These are phyloP conservation scores for Kluyveromyces wickerhamii DNA, from an alignment of 805 yeast genomes.

Conservation along the genomic window DNA sequence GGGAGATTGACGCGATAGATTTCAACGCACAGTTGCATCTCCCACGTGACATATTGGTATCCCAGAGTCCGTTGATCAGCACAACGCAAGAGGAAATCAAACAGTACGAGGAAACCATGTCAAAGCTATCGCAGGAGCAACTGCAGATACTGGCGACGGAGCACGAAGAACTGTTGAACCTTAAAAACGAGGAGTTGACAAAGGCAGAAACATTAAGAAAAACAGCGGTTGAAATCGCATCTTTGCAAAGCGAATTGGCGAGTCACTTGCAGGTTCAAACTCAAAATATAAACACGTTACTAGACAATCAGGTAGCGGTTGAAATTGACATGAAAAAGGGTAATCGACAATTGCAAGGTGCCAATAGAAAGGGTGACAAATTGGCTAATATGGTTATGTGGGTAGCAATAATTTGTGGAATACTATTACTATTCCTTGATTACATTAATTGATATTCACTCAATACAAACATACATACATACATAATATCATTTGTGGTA, in stretches of 20 bases:
- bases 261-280: constrained; percentile 67
- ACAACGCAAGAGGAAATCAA: constrained; percentile 28
- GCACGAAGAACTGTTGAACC: constrained; percentile 44
- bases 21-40: constrained; percentile 16
- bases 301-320: constrained; percentile 61
- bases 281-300: constrained; percentile 53
- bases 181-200: constrained; percentile 52
- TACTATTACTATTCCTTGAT: constrained; percentile 49
- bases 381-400: constrained; percentile 51
- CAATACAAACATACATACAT: constrained; percentile 2
- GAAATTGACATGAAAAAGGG: constrained; percentile 61
- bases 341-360: constrained; percentile 59
- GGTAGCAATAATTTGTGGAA: constrained; percentile 47
- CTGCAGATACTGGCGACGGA: constrained; percentile 50
- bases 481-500: constrained; percentile 1
- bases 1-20: constrained; percentile 30
- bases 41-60: constrained; percentile 25
- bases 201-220: constrained; percentile 53
- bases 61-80: constrained; percentile 19
- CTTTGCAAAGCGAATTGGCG: constrained; percentile 65
- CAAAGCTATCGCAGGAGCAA: constrained; percentile 42
- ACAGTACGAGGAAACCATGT: constrained; percentile 30
- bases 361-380: constrained; percentile 56
- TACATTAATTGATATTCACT: constrained; percentile 30
- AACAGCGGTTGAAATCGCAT: constrained; percentile 64